Base-by-base conservation (phyloP, 805 yeast genomes). In the Cyberlindnera samutprakarnensis region DNA sequence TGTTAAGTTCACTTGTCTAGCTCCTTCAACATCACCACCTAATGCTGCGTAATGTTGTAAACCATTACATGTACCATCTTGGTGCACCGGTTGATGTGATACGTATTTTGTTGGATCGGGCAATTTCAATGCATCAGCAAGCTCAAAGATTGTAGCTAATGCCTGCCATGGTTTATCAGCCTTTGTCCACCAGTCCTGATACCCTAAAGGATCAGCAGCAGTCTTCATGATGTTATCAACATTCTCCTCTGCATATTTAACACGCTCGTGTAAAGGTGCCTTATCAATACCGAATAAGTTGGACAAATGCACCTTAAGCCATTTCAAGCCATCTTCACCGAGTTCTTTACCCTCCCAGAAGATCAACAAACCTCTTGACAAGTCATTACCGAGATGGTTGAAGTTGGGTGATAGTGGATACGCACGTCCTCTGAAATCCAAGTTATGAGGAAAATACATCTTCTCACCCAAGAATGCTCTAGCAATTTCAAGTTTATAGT, bases 401-500 rank as follows among this genome's bases (percentile, higher is more conserved):
- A 82, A 78, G 55, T 80, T 82, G 16, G 90, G 87, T 2, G 87
- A 73, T 25, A 82, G 56, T 16, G 94, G 94, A 48, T 82, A 82
- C 2, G 90, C 86, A 56, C 94, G 71, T 7, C 94, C 94, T 59
- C 94, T 70, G 49, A 82, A 82, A 55, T 82, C 94, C 35, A 82
- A 59, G 41, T 80, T 80, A 51, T 83, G 90, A 7, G 94, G 92
- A 62, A 82, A 82, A 50, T 70, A 81, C 46, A 82, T 70, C 44
- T 69, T 68, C 53, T 82, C 92, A 16, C 94, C 94, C 17, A 81
- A 59, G 57, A 80, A 86, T 0, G 95, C 96, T 42, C 97, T 70
- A 1, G 98, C 97, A 51, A 92, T 86, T 56, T 92, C 98, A 32
- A 92, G 61, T 54, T 86, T 92, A 56, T 92, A 92, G 54, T 92